A percentile compares a stretch with the other conserved stretches of the same genome.
These are phyloP conservation scores for Deinandra increscens DNA, from an alignment of 129 eudicot species.

Conservation along the genomic window DNA sequence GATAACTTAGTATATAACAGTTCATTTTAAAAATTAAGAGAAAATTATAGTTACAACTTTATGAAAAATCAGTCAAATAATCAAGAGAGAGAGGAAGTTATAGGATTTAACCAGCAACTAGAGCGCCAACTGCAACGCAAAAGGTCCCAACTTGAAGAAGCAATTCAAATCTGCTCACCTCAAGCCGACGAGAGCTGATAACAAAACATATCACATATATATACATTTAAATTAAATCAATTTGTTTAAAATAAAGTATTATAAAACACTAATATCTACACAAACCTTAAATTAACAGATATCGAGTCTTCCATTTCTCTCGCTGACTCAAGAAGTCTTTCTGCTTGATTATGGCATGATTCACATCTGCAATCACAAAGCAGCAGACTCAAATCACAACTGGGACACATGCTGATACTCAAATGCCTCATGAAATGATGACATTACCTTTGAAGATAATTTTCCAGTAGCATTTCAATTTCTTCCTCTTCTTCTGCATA, in stretches of 20 bases:
- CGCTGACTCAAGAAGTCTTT: slow-evolving; percentile 98
- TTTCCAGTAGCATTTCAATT: slow-evolving; percentile 98
- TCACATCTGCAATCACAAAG: slow-evolving; percentile 68
- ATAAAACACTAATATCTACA: background rate
- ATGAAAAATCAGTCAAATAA: no score
- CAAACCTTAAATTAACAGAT: slow-evolving; percentile 91
- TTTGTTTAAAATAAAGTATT: background rate
- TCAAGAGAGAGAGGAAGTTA: background rate
- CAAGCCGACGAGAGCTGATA: slow-evolving; percentile 96
- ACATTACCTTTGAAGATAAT: slow-evolving; percentile 85
- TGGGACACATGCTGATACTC: slow-evolving; percentile 12
- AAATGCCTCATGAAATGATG: slow-evolving; percentile 16
- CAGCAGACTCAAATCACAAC: slow-evolving; percentile 5
- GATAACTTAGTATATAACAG: background rate
- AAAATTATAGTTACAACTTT: background rate
- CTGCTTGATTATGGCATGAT: slow-evolving; percentile 99
- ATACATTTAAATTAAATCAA: background rate
- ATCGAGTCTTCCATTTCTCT: slow-evolving; percentile 99
- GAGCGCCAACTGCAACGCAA: slow-evolving; percentile 91
- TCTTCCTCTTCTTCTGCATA: slow-evolving; percentile 97
- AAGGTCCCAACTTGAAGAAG: slow-evolving; percentile 98
- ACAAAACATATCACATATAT: slow-evolving; percentile 12
- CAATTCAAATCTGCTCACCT: slow-evolving; percentile 90
- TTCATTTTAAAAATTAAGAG: no score
- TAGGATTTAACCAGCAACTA: slow-evolving; percentile 69